These are phyloP conservation scores for Aspergillaceae sp. DNA, from an alignment of 2,329 filamentous ascomycete species.

Conservation along the genomic window DNA sequence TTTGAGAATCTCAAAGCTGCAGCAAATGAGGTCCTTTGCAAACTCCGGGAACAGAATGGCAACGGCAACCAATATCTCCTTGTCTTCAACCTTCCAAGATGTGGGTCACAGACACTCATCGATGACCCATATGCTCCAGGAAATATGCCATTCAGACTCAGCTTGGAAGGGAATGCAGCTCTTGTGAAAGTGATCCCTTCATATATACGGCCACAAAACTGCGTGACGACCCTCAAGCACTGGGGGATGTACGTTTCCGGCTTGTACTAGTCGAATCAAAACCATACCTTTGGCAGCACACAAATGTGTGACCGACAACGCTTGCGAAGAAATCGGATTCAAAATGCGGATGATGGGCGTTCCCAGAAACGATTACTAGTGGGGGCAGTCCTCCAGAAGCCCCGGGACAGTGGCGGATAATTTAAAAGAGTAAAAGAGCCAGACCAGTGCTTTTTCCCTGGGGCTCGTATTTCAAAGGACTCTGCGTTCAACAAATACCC, in stretches of 20 bases:
- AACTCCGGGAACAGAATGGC: neutral
- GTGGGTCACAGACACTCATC: neutral
- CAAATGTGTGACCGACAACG: neutral
- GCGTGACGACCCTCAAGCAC: too few relatives aligned
- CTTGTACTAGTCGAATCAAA: too few relatives aligned
- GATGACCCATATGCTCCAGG: neutral
- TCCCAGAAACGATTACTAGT: neutral
- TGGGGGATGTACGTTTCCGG: too few relatives aligned
- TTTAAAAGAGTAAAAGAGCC: neutral
- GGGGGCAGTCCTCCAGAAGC: too few relatives aligned
- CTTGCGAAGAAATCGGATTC: neutral
- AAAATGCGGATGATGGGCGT: neutral
- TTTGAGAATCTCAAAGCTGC: neutral
- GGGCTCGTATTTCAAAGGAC: conserved; percentile 2
- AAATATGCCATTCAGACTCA: neutral
- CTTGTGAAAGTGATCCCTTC: neutral
- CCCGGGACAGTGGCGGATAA: neutral
- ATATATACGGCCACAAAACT: too few relatives aligned
- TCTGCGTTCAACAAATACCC: neutral
- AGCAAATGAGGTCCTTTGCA: neutral
- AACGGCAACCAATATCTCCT: neutral
- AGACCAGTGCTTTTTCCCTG: neutral
- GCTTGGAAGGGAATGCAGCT: neutral
- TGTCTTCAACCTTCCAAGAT: neutral
- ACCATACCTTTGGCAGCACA: too few relatives aligned